Base-by-base conservation (phyloP, 2,329 filamentous ascomycete genomes). In the Aureobasidium musti region DNA sequence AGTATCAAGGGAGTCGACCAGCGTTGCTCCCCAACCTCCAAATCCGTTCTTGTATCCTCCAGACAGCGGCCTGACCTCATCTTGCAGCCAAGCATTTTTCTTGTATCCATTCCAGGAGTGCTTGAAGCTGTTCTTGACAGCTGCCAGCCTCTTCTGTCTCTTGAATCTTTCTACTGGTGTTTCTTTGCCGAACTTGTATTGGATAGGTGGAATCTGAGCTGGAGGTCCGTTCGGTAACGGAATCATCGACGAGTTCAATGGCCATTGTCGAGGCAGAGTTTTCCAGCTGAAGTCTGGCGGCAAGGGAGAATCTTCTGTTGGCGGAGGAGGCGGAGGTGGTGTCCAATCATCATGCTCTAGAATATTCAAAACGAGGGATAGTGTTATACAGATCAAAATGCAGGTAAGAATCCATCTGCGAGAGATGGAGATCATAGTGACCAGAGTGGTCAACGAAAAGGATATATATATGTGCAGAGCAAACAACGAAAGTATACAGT, bases 11-110 rank as follows among this genome's bases (percentile, higher is more conserved):
- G 86, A 81, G 79, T 97, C 92, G 14, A 97, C 90, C 68, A 96
- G 76, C 0, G 92, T 95, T 23, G 92, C 92, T n/a, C 90, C 90
- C 92, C 92, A 96, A 56, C 90, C 91, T 74, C 91, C 94, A 76
- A 97, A 97, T 0, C 91, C 91, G 74, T 97, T 91, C 28, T 86
- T 86, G 69, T 82, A 87, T 23, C 79, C 80, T 63, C 87, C 87
- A 21, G 86, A 85, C 39, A 76, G 37, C 0, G 94, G 94, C 23
- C 80, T 83, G 8, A 97, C 79, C 79, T 97, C 94, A 74, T 98
- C 94, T 72, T 96, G 91, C 69, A 89, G 84, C 87, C 91, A 94
- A 13, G 93, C 93, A 73, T 88, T 83, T 68, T 86, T 82, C 74
- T 86, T 91, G 79, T 98, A 98, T 41, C 90, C 91, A 4, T 82